Base-by-base conservation (phyloP, 495 filamentous ascomycete genomes). In the Astrothelium macrocarpum region DNA sequence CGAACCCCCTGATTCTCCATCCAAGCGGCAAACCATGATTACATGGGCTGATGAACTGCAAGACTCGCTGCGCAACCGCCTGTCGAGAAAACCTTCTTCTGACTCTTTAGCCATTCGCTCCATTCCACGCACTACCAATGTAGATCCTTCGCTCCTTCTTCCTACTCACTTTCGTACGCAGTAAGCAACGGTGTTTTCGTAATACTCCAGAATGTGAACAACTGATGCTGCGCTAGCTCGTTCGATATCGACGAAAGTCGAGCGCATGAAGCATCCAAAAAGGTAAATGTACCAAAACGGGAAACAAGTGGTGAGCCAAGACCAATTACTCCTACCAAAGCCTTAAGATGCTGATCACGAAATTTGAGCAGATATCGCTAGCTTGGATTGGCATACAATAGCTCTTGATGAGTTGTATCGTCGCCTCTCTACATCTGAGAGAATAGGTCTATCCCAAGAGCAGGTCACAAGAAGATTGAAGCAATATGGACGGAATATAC, bases 401-500 rank as follows among this genome's bases (percentile, higher is more conserved):
- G 32, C 61, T 20, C 32, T 68, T n/a, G 70, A 75, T 2, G 63
- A 66, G 10, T 60, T 72, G 11, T 71, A 53, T 64, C 59, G 65
- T 32, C 66, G 64, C 16, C 65, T 72, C 28, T 29, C 61, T 10
- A 62, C 65, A 18, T 46, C 61, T 34, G 32, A 23, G 3, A 32
- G 53, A 7, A 36, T 67, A 32, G 69, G 69, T 31, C 60, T 71
- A 18, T 77, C 71, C 58, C 28, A 53, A 5, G 63, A 65, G 0
- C 62, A 72, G 4, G 79, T 77, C 9, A 53, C 49, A 1, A 45
- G 12, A 32, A 68, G 71, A 1, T 53, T 68, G 34, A 53, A 64
- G 25, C 53, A 66, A 26, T 43, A 70, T 63, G 73, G 71, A 67
- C 60, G 20, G 31, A 76, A 76, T 63, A 66, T 67, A n/a, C 64